A percentile compares a stretch with the other conserved stretches of the same genome.
These are phyloP conservation scores for Acer yangbiense DNA, from an alignment of 345 rosid species.

Conservation along the genomic window DNA sequence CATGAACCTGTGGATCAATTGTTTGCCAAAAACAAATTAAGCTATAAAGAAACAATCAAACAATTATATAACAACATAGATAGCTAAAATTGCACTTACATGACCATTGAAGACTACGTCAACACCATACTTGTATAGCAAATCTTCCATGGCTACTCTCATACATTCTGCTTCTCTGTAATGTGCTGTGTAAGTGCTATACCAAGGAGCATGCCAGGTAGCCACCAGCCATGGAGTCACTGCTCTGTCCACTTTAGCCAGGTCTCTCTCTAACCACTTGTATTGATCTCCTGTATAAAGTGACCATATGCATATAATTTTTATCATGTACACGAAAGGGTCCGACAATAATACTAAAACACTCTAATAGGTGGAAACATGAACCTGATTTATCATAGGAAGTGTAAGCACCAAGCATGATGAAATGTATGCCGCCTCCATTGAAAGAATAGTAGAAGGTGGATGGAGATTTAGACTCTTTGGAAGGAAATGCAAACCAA, in stretches of 20 bases:
- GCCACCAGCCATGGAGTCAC: constrained; percentile 92
- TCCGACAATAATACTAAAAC: too few relatives aligned
- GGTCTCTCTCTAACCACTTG: constrained; percentile 77
- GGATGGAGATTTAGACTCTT: constrained; percentile 63
- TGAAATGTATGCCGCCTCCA: constrained; percentile 81
- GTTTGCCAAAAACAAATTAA: not conserved
- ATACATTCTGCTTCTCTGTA: constrained; percentile 91
- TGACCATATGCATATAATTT: not conserved
- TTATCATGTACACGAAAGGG: not conserved
- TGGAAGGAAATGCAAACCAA: constrained; percentile 70
- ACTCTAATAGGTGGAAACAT: too few relatives aligned
- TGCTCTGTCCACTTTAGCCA: constrained; percentile 55
- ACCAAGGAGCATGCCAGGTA: constrained; percentile 88
- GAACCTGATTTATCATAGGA: constrained; percentile 55
- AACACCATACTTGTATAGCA: constrained; percentile 60
- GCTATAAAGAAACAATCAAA: not conserved
- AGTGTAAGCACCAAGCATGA: constrained; percentile 67
- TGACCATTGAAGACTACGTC: constrained; percentile 86
- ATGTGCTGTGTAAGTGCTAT: constrained; percentile 75
- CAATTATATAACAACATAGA: not conserved
- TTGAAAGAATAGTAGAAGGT: constrained; percentile 78
- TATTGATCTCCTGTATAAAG: constrained; percentile 61
- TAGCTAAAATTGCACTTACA: constrained; percentile 35
- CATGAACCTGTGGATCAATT: constrained; percentile 66
- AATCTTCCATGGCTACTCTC: constrained; percentile 83